Evolutionary conservation across 176 grass and related monocot species (phyloP), one percentile per base, ranked within the genome.

Genomic region (Pharus latifolius): DNA sequence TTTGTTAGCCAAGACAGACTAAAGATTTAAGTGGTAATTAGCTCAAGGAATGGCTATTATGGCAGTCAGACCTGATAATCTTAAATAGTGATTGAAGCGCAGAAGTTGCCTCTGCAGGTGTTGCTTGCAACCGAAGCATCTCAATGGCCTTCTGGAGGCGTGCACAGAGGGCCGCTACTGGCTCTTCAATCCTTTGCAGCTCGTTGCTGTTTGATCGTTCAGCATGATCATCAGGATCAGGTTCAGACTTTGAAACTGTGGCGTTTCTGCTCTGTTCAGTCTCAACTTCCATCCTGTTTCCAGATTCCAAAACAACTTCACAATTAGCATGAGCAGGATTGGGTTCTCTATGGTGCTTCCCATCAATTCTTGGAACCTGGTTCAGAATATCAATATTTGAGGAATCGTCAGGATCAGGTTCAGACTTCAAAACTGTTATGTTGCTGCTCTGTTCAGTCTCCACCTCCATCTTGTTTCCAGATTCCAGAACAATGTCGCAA

Each of bases 31-130:
- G 10, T 47, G 30, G 20, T n/a, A 30, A 63, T 11, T 9, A 63
- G 28, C 56, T 43, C 16, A 9, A 2, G 56, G 35, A 45, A 3
- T 11, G 10, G 38, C 49, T 27, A n/a, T 19, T 24, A 78, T 20
- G 42, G 29, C 31, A 27, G 56, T 42, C 17, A 56, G 40, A 80
- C 83, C 83, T 91, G 58, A 98, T 91, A 24, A 98, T 91, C 69
- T 88, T 98, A 60, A 78, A 91, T 44, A 91, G 84, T 72, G 95
- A 94, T 78, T 94, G 84, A 73, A 99, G 72, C 47, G 61, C 84
- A 42, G 72, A 61, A 28, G 80, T 48, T 17, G 87, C 81, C 80
- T 99, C 82, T 64, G 19, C 27, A 62, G 95, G 75, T 58, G 78
- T 77, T 69, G 66, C 75, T 69, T 99, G 84, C 48, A 65, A 88